Conservation (phyloP, 176 grass and related monocot genomes). For the Aechmea fasciata region DNA sequence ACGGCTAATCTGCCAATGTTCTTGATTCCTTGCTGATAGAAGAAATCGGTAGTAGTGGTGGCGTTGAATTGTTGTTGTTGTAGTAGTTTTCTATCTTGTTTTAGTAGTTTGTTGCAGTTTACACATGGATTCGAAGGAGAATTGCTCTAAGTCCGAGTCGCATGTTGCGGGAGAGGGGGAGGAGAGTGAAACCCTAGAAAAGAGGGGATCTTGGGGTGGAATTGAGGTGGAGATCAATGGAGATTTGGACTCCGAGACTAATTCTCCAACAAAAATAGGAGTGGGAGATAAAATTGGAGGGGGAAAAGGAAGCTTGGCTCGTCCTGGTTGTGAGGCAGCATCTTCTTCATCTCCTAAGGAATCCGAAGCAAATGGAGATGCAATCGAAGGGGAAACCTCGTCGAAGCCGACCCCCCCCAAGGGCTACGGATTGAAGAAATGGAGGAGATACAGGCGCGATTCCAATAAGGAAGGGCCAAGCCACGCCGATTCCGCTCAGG, state of each 20-base stretch:
- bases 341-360: not conserved
- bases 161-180: not conserved
- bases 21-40: not conserved
- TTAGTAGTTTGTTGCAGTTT: not conserved
- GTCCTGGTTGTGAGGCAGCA: not conserved
- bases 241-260: not conserved
- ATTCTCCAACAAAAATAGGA: not conserved
- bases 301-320: constrained; percentile 1
- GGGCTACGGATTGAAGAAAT: constrained; percentile 21
- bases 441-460: constrained; percentile 21
- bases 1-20: not conserved
- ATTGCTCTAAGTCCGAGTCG: not conserved
- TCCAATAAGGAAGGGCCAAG: not conserved
- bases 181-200: constrained; percentile 2
- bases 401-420: not conserved
- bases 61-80: not conserved
- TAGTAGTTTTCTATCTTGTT: not conserved
- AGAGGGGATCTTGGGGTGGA: constrained; percentile 8
- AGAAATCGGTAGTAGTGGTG: not conserved
- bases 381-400: not conserved
- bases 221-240: constrained; percentile 6
- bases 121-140: constrained; percentile 4
- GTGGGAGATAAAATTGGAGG: not conserved
- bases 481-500: constrained; percentile 18
- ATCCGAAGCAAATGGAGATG: constrained; percentile 4